Conservation (phyloP, 2,329 filamentous ascomycete species). For the Aspergillus costaricaensis region DNA sequence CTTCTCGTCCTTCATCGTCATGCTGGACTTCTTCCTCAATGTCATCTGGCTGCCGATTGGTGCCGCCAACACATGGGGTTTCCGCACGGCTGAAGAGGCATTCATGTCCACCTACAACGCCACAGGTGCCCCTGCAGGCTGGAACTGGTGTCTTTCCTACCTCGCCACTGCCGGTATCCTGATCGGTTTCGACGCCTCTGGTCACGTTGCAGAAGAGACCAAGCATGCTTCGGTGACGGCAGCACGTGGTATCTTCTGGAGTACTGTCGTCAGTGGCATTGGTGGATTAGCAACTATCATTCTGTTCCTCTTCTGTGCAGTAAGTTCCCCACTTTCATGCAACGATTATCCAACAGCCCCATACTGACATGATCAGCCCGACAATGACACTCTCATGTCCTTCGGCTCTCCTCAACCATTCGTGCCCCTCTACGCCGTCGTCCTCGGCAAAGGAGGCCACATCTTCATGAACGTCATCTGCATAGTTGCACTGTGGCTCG, state of each 20-base stretch:
- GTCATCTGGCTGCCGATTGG: conserved; percentile 64
- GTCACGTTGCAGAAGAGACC: conserved; percentile 63
- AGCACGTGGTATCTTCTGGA: conserved; percentile 62
- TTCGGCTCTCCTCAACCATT: conserved; percentile 61
- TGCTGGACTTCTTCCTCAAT: conserved; percentile 62
- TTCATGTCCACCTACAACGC: conserved; percentile 64
- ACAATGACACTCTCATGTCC: conserved; percentile 55
- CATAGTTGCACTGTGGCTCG: conserved; percentile 54
- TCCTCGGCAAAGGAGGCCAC: conserved; percentile 58
- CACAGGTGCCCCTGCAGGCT: conserved; percentile 56
- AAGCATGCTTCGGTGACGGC: conserved; percentile 55
- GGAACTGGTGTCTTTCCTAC: conserved; percentile 66
- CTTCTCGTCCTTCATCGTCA: conserved; percentile 44
- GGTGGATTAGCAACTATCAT: conserved; percentile 60
- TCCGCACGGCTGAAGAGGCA: conserved; percentile 60
- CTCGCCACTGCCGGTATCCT: conserved; percentile 62
- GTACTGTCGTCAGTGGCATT: conserved; percentile 58
- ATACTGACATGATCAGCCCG: conserved; percentile 37
- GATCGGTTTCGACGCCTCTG: conserved; percentile 63
- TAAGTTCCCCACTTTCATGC: conserved; percentile 29
- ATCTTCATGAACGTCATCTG: conserved; percentile 65
- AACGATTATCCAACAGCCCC: neutral
- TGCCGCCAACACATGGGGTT: conserved; percentile 57
- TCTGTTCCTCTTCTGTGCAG: conserved; percentile 61
- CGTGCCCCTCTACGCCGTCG: conserved; percentile 59